Evolutionary conservation across 2,329 filamentous ascomycete genomes (phyloP).

Genomic region (Microascus cirrosus): DNA sequence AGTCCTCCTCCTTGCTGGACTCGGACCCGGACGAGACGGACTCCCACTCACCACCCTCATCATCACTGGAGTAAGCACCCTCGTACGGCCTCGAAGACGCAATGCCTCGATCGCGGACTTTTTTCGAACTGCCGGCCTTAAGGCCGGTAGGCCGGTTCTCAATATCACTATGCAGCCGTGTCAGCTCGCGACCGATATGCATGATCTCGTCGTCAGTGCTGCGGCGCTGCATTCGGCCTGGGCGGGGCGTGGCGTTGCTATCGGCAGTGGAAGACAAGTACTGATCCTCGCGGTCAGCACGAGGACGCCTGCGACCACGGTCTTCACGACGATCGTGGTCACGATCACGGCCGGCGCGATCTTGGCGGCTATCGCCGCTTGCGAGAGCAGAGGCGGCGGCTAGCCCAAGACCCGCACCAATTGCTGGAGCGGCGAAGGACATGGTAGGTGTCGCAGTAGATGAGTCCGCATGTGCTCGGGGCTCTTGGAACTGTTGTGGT

Average conservation of each 20-base stretch:
- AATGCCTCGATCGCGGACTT: slow-evolving; percentile 17
- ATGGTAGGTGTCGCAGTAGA: not conserved
- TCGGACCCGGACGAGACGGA: slow-evolving; percentile 33
- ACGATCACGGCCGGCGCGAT: not conserved
- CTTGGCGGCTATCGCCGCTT: not conserved
- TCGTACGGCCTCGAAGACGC: slow-evolving; percentile 27
- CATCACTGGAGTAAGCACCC: slow-evolving; percentile 22
- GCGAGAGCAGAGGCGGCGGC: not conserved
- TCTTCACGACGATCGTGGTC: not conserved
- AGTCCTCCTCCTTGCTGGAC: slow-evolving; percentile 27
- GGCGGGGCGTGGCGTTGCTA: not conserved
- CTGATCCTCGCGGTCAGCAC: not conserved
- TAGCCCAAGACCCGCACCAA: not conserved
- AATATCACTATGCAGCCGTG: slow-evolving; percentile 26
- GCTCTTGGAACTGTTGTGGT: no score
- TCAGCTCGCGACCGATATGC: slow-evolving; percentile 41
- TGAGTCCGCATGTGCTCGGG: not conserved
- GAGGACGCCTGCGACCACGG: not conserved
- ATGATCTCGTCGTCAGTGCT: slow-evolving; percentile 45
- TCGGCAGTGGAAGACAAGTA: not conserved
- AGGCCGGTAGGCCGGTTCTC: slow-evolving; percentile 22
- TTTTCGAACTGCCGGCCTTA: slow-evolving; percentile 5
- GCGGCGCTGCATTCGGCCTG: not conserved
- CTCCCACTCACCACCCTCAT: slow-evolving; percentile 40
- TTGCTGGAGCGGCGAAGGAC: slow-evolving; percentile 6